Base-by-base conservation (phyloP, 176 grass and related monocot species). In the Avena atlantica region DNA sequence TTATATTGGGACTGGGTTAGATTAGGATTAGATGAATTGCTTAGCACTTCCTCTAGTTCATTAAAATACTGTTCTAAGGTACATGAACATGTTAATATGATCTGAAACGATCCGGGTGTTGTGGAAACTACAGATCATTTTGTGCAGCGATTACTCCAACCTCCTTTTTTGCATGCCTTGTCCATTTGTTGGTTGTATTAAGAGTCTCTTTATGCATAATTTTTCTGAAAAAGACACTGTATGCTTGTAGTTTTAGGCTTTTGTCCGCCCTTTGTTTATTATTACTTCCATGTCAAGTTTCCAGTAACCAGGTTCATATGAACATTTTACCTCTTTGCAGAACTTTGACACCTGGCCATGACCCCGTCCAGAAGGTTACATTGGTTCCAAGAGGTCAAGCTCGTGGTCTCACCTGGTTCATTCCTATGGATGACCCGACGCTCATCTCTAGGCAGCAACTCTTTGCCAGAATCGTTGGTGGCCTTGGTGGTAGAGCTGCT, bases 341-440 rank as follows among this genome's bases (percentile, higher is more conserved):
- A 91, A 99, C 97, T 79, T 86, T 99, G 80, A 99, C 97, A 12
- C 92, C 97, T 27, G 97, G 97, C 3, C 97, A 99, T 47, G 97
- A 99, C 64, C 89, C 97, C 0, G 97, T 99, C 77, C 97, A 99
- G 86, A 99, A 99, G 92, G 97, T 99, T 73, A 99, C 97, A 42
- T 58, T 99, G 14, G 74, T 99, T 82, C 97, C 97, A 69, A 91
- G 97, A 76, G 97, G 97, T 66, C 97, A 99, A 86, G 97, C 97
- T 55, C 93, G 97, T 78, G 97, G 97, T 83, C 92, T 99, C 9
- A 99, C 97, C 40, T 99, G 97, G 97, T 99, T 99, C 88, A 99
- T 99, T 77, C 97, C 97, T 11, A 91, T 89, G 80, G 97, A 99
- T 36, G 97, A 99, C 83, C 94, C 97, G 8, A 94, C 94, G 8